Conservation (phyloP, 2,329 filamentous ascomycete genomes). For the Pyrenophora tritici-repentis region DNA sequence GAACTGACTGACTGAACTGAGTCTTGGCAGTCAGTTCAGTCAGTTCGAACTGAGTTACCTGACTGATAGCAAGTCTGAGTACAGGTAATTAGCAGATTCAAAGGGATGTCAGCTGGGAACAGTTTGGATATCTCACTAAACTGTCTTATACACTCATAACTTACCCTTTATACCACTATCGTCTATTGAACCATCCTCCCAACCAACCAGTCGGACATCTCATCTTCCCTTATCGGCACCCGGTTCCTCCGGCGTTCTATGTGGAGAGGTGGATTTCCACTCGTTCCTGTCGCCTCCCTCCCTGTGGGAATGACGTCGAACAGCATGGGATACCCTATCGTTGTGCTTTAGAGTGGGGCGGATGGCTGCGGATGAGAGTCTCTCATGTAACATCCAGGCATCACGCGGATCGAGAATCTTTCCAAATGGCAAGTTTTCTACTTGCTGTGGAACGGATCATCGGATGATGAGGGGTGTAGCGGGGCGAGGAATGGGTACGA, state of each 20-base stretch:
- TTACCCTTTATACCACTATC: background rate
- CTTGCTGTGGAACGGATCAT: too few species aligned
- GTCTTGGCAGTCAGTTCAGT: too few species aligned
- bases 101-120: background rate
- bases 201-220: background rate
- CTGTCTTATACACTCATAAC: too few species aligned
- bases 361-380: constrained; percentile 9
- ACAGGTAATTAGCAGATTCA: background rate
- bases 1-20: too few species aligned
- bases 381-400: background rate
- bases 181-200: background rate
- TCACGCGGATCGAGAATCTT: background rate
- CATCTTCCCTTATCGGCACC: background rate
- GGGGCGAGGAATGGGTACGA: too few species aligned
- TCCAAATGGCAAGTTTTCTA: too few species aligned
- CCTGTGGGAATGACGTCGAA: constrained; percentile 15
- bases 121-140: too few species aligned
- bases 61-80: too few species aligned
- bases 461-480: too few species aligned
- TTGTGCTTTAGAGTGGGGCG: constrained; percentile 11
- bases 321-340: background rate
- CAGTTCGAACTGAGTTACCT: too few species aligned
- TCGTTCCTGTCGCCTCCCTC: background rate
- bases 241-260: background rate
- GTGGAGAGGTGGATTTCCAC: background rate